Evolutionary conservation across 192 early-diverging fungal genomes (phyloP).

Genomic region (Diversispora epigaea): DNA sequence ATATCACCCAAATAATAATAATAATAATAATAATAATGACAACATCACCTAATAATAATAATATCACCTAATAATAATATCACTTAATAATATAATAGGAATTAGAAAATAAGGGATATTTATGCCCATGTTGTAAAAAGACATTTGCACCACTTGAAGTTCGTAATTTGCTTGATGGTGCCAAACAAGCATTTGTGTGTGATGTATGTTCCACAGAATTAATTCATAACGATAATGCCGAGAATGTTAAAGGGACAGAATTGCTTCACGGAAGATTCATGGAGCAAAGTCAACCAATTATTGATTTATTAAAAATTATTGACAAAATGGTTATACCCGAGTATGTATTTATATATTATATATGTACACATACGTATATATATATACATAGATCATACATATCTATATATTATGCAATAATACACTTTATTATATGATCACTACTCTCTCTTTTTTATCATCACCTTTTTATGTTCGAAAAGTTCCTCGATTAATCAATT

Average conservation of each 20-base stretch:
- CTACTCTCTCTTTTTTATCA: not conserved
- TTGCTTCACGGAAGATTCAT: conserved; percentile 60
- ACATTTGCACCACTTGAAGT: conserved; percentile 65
- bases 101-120: conserved; percentile 68
- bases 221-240: conserved; percentile 63
- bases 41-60: too few species aligned
- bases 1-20: not conserved
- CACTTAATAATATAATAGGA: conserved; percentile 39
- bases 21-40: not conserved
- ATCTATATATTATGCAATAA: too few species aligned
- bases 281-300: conserved; percentile 70
- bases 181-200: conserved; percentile 53
- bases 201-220: conserved; percentile 59
- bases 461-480: not conserved
- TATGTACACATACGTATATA: too few species aligned
- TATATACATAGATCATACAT: too few species aligned
- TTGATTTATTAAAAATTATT: conserved; percentile 70
- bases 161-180: conserved; percentile 47
- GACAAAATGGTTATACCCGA: conserved; percentile 65
- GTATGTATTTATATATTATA: conserved; percentile 37
- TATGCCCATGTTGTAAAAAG: conserved; percentile 59
- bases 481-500: conserved; percentile 19
- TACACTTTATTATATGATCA: not conserved
- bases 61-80: not conserved
- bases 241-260: conserved; percentile 56